These are phyloP conservation scores for Epichloe sibirici DNA, from an alignment of 2,329 filamentous ascomycete species.

Conservation along the genomic window DNA sequence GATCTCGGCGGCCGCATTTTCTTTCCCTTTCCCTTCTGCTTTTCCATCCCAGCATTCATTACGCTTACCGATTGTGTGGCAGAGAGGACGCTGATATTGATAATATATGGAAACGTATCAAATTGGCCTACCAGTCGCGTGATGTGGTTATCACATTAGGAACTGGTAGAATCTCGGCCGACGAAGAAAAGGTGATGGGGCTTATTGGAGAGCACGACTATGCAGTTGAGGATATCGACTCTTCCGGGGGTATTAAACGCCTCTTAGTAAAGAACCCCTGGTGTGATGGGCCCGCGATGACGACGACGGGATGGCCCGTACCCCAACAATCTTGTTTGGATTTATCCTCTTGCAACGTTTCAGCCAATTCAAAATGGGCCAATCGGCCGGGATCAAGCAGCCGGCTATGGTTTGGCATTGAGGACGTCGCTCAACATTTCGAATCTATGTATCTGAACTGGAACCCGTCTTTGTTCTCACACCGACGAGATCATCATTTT, in stretches of 20 bases:
- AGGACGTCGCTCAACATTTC: constrained; percentile 81
- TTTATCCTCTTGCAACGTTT: background rate
- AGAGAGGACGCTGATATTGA: constrained; percentile 69
- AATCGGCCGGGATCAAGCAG: constrained; percentile 35
- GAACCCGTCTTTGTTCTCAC: constrained; percentile 74
- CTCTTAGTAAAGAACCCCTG: constrained; percentile 93
- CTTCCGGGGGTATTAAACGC: constrained; percentile 45
- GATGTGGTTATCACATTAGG: constrained; percentile 84
- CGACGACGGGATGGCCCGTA: constrained; percentile 24
- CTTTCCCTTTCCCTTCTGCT: background rate
- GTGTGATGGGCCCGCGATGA: constrained; percentile 63
- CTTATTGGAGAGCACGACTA: constrained; percentile 90
- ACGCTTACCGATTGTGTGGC: background rate
- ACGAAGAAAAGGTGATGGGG: constrained; percentile 69
- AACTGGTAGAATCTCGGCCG: constrained; percentile 66
- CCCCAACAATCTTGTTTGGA: constrained; percentile 9
- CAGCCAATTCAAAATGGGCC: background rate
- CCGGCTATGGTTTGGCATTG: constrained; percentile 88
- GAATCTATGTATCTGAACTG: constrained; percentile 96
- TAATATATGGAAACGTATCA: constrained; percentile 66
- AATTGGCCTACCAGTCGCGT: constrained; percentile 59
- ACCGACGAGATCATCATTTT: constrained; percentile 84
- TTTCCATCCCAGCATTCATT: background rate
- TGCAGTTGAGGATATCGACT: constrained; percentile 70
- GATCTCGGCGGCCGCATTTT: background rate